Evolutionary conservation across 495 filamentous ascomycete species (phyloP), one percentile per base, ranked within the genome.

Genomic region (Penicillium tannophilum): DNA sequence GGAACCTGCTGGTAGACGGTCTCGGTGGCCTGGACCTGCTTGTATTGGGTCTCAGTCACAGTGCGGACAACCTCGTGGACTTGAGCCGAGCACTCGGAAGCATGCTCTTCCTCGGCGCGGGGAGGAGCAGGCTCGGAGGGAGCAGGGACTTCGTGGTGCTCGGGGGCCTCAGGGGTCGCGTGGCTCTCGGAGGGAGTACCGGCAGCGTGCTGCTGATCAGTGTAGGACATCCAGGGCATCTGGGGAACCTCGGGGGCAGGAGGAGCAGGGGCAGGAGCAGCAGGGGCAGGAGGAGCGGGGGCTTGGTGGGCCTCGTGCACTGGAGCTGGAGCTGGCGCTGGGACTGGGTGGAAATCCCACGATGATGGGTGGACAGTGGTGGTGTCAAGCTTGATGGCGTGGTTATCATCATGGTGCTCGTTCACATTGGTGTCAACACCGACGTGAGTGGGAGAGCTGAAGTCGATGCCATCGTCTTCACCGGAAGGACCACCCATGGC

Each of bases 31-130:
- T 57, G 54, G 14, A 65, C 63, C 36, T 65, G 54, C 47, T 61
- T 48, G 61, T 62, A 66, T 39, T 65, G 56, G 33, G 75, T 66
- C 63, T 70, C 63, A 44, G 72, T 68, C 54, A 72, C 66, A 4
- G 72, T 72, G 33, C 39, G 68, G 17, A 71, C 64, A 31, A 74
- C 60, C 56, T 75, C 62, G 10, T 70, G 63, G 2, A 59, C 55
- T 23, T 54, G 31, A 33, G 41, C 42, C n/a, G 41, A 46, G n/a
- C 42, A 45, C 42, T 55, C 42, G 7, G 43, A 12, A 47, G 52
- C 14, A 16, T 47, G 42, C 24, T 48, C 9, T 8, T 44, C 53
- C 14, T 41, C 48, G 10, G 17, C 41, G 24, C 41, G 41, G 10
- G 49, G 56, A 24, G 56, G 47, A 52, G 55, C 54, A n/a, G 49